Conservation (phyloP, 306 rosid genomes). For the Vigna angularis region DNA sequence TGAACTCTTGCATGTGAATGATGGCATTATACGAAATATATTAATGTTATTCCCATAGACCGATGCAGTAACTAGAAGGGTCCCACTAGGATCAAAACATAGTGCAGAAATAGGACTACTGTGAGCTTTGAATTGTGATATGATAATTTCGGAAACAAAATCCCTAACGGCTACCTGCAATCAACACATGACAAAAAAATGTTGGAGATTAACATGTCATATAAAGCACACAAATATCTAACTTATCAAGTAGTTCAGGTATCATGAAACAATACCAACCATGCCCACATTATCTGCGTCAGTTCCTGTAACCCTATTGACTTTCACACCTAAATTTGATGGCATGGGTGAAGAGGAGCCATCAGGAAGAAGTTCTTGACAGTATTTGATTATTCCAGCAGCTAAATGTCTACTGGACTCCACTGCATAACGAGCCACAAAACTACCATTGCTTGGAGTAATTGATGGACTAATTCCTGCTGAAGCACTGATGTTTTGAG, state of each 20-base stretch:
- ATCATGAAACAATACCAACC: slow-evolving; percentile 65
- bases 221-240: slow-evolving; percentile 8
- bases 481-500: slow-evolving; percentile 71
- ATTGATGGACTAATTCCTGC: slow-evolving; percentile 79
- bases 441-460: slow-evolving; percentile 71
- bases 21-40: slow-evolving; percentile 88
- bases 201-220: slow-evolving; percentile 36
- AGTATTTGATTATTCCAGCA: slow-evolving; percentile 74
- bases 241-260: slow-evolving; percentile 24
- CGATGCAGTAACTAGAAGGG: slow-evolving; percentile 91
- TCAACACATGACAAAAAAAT: slow-evolving; percentile 49
- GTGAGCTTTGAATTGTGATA: slow-evolving; percentile 90
- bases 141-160: slow-evolving; percentile 69
- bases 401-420: slow-evolving; percentile 89
- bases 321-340: slow-evolving; percentile 76
- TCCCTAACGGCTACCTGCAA: slow-evolving; percentile 86
- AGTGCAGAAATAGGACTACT: slow-evolving; percentile 91
- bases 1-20: slow-evolving; percentile 62
- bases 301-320: slow-evolving; percentile 65
- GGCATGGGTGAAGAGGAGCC: slow-evolving; percentile 75
- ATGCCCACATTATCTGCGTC: slow-evolving; percentile 79
- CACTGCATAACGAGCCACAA: slow-evolving; percentile 88
- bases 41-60: slow-evolving; percentile 83
- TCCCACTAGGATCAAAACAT: slow-evolving; percentile 92
- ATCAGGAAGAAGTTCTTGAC: slow-evolving; percentile 82